Percentiles rank a stretch among this genome's conserved stretches.
Conservation (phyloP, 1,284 basidiomycete species). For the Ganoderma resinaceum region DNA sequence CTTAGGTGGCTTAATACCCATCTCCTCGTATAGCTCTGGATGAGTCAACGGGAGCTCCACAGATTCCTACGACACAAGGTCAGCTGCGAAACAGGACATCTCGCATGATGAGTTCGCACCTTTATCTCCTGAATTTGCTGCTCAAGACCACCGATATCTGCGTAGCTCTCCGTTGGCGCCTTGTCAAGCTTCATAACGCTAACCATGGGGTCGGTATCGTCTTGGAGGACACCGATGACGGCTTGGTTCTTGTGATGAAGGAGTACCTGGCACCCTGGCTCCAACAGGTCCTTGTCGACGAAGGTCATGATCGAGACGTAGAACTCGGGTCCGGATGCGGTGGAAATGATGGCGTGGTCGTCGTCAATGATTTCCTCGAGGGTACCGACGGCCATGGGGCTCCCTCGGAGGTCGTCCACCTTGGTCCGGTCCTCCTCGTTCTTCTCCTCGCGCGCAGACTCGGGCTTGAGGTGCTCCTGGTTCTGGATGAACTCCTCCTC, state of each 20-base stretch:
- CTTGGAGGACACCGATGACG: conserved; percentile 94
- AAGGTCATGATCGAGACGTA: conserved; percentile 99
- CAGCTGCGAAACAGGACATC: neutral
- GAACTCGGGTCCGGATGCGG: conserved; percentile 94
- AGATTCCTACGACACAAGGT: conserved; percentile 73
- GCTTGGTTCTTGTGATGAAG: conserved; percentile 97
- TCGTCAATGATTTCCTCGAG: conserved; percentile 99
- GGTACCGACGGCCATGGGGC: conserved; percentile 96
- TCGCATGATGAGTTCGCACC: conserved; percentile 48
- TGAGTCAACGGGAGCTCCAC: conserved; percentile 98
- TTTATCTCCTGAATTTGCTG: conserved; percentile 99
- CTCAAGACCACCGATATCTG: conserved; percentile 97
- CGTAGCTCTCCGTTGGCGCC: conserved; percentile 98
- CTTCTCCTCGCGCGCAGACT: conserved; percentile 89
- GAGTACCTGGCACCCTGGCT: conserved; percentile 95
- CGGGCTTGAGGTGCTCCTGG: conserved; percentile 89
- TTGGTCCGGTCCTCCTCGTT: conserved; percentile 94
- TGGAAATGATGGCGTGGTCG: conserved; percentile 98
- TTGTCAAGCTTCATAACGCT: conserved; percentile 99
- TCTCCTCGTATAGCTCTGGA: conserved; percentile 98
- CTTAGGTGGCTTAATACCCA: conserved; percentile 99
- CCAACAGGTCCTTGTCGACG: conserved; percentile 98
- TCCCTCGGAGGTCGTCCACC: conserved; percentile 95
- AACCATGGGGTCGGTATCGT: conserved; percentile 98
- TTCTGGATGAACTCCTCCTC: conserved; percentile 99